A percentile compares a stretch with the other conserved stretches of the same genome.
Evolutionary conservation across 192 early-diverging fungal species (phyloP).

Genomic region (Gonapodya prolifera): DNA sequence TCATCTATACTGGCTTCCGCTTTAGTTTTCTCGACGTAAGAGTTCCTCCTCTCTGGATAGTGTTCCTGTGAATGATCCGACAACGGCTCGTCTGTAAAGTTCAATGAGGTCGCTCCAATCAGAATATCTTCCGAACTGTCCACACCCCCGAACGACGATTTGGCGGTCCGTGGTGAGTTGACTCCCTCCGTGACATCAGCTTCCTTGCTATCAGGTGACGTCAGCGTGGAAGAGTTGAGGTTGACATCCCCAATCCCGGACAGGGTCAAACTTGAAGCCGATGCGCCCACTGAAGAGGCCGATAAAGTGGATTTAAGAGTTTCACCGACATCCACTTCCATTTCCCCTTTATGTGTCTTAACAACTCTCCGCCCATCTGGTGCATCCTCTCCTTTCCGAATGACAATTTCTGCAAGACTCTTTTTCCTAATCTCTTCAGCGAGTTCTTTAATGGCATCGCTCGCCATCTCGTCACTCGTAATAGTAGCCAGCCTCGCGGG

Average conservation of each 20-base stretch:
- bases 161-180: too few species aligned
- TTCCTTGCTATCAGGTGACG: background rate
- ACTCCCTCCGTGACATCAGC: background rate
- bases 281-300: background rate
- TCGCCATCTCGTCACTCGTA: background rate
- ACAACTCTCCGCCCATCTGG: background rate
- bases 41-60: background rate
- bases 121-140: background rate
- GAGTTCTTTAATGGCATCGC: background rate
- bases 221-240: background rate
- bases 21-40: background rate
- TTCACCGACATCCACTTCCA: background rate
- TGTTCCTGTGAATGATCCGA: background rate
- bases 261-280: background rate
- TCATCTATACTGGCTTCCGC: background rate
- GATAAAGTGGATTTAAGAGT: background rate
- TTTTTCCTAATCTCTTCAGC: background rate
- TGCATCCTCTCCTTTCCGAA: background rate
- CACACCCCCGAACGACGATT: background rate
- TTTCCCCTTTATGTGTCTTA: constrained; percentile 1
- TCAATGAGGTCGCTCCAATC: background rate
- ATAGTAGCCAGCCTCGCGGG: background rate
- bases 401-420: background rate
- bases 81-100: background rate
- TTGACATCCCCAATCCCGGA: background rate